A percentile compares a stretch with the other conserved stretches of the same genome.
These are phyloP conservation scores for Claviceps sp. DNA, from an alignment of 2,329 filamentous ascomycete genomes.

Conservation along the genomic window DNA sequence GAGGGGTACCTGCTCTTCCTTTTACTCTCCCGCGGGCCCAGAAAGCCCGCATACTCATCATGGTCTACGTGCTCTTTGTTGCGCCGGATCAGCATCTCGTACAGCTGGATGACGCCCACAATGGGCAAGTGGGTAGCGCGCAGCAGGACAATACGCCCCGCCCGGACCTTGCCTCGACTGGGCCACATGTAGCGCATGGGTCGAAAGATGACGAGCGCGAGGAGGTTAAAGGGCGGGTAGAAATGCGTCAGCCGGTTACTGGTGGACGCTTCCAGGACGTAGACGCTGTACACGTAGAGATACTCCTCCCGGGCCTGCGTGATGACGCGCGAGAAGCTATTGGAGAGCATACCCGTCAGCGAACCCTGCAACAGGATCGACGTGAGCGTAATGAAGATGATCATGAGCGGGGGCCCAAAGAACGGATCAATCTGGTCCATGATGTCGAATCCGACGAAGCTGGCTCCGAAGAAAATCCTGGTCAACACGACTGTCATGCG, in stretches of 20 bases:
- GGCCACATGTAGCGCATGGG: conserved; percentile 58
- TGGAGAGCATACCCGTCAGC: conserved; percentile 64
- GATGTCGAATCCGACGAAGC: conserved; percentile 59
- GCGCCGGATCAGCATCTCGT: conserved; percentile 38
- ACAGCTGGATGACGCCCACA: conserved; percentile 54
- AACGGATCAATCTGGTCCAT: conserved; percentile 47
- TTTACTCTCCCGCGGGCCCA: conserved; percentile 26
- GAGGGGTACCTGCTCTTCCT: conserved; percentile 9
- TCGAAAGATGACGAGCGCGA: conserved; percentile 58
- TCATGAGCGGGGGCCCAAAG: conserved; percentile 48
- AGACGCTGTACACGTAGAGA: conserved; percentile 59
- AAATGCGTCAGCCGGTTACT: conserved; percentile 57
- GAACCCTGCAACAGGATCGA: conserved; percentile 70
- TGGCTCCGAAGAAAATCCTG: conserved; percentile 71
- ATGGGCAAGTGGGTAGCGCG: conserved; percentile 54
- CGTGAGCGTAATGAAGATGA: conserved; percentile 64
- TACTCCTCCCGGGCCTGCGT: conserved; percentile 60
- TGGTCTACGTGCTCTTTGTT: conserved; percentile 23
- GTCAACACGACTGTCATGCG: conserved; percentile 66
- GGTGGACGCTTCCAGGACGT: conserved; percentile 53
- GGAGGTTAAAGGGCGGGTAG: conserved; percentile 59
- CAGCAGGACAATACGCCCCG: conserved; percentile 46
- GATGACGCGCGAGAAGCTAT: conserved; percentile 56
- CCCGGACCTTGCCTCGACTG: conserved; percentile 48
- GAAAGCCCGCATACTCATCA: conserved; percentile 35